Percentiles rank a stretch among this genome's conserved stretches.
phyloP scores from a whole-genome alignment of 73 alveolate genomes.

The Uronychia binucleata region DNA sequence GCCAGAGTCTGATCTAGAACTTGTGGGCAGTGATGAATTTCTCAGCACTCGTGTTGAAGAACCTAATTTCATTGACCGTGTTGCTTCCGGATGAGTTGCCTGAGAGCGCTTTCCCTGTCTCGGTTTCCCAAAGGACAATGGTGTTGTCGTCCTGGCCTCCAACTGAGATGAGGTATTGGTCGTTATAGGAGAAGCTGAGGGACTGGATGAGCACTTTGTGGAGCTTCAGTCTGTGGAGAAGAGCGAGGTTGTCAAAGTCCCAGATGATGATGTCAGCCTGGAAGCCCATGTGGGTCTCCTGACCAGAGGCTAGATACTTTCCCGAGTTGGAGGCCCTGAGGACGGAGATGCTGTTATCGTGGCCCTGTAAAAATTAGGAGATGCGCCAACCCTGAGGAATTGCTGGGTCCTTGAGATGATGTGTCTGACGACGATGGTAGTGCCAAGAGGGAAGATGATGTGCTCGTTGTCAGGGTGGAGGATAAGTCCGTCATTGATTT shows the following conservation, averaged over 20 bases:
- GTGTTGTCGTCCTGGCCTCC: constrained; percentile 71
- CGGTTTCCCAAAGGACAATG: constrained; percentile 65
- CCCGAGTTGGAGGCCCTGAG: constrained; percentile 42
- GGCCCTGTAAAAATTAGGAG: constrained; percentile 29
- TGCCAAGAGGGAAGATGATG: constrained; percentile 95
- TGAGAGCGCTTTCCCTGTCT: constrained; percentile 60
- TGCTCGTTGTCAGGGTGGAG: constrained; percentile 98
- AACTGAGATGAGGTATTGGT: constrained; percentile 55
- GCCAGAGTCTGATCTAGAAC: constrained; percentile 56
- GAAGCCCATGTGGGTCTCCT: constrained; percentile 54
- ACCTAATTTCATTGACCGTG: constrained; percentile 43
- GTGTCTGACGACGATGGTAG: constrained; percentile 93
- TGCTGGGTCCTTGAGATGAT: constrained; percentile 75
- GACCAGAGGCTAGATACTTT: constrained; percentile 52
- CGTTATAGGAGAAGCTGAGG: constrained; percentile 60
- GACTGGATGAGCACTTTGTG: constrained; percentile 52
- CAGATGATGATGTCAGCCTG: constrained; percentile 59
- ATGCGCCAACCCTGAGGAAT: constrained; percentile 60
- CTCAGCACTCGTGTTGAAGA: constrained; percentile 43
- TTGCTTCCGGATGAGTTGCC: constrained; percentile 48
- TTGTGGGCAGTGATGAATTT: constrained; percentile 63
- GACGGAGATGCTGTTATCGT: constrained; percentile 31
- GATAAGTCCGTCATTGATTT: constrained; percentile 88
- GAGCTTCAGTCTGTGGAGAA: constrained; percentile 62
- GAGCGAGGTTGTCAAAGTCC: constrained; percentile 48